Base-by-base conservation (phyloP, 164 flowering plant species). In the Magnolia kwangsiensis region DNA sequence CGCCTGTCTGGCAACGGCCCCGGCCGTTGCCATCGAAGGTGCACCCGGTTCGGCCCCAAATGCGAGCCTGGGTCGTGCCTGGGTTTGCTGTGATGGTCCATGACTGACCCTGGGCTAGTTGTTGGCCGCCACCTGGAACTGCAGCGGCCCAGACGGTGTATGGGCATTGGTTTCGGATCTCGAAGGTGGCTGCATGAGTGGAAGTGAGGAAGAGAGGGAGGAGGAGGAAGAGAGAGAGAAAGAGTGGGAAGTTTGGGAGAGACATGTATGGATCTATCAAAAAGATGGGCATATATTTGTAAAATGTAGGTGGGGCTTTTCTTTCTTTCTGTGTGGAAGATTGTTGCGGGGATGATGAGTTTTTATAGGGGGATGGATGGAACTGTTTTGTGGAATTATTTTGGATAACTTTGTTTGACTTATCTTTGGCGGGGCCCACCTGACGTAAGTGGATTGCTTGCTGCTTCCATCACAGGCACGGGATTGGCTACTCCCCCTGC, bases 31-130 rank as follows among this genome's bases (percentile, higher is more conserved):
- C 79, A 19, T 82, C 78, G 13, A 79, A 80, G 78, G 76, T 84
- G 75, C 84, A 83, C 2, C 72, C 63, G 19, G 86, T 85, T 0
- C 86, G 78, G 23, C 73, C 80, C 88, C 88, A 85, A 1, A 85
- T 77, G 19, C 88, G 83, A 23, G 75, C 85, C 20, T 11, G 7
- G 0, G 78, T 37, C 0, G 84, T 82, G 70, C 86, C 86, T 6
- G 80, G 64, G 27, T 71, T 45, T 31, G 70, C 82, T n/a, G 66
- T 50, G 16, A 84, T 31, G 59, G 19, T 37, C 80, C 82, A 83
- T 0, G 55, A 9, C 11, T 80, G 75, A 75, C 75, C 77, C 0
- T 51, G 49, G 74, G 70, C 59, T 16, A 81, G 82, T 18, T 63
- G 79, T 23, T 74, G 73, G 55, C 83, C 84, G 31, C 84, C 84